These are phyloP conservation scores for Fusarium mangiferae DNA, from an alignment of 2,329 filamentous ascomycete species.

Conservation along the genomic window DNA sequence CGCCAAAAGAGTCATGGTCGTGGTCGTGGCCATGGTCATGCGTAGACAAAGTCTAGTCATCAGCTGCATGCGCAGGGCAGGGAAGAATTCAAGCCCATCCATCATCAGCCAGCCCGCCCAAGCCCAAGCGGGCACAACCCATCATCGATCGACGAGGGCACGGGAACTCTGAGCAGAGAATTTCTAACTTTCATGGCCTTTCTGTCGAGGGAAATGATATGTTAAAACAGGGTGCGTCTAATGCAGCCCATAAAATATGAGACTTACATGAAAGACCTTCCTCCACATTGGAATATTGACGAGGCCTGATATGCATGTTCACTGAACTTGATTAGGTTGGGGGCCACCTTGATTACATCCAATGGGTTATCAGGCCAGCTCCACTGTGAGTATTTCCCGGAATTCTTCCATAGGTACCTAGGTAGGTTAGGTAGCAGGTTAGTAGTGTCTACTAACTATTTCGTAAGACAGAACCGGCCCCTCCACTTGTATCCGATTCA, in stretches of 20 bases:
- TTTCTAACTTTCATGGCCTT: constrained; percentile 4
- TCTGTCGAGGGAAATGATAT: neutral
- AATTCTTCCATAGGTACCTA: neutral
- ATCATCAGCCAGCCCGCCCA: constrained; percentile 25
- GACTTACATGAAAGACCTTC: neutral
- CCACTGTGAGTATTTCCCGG: neutral
- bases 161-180: neutral
- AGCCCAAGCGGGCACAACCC: constrained; percentile 23
- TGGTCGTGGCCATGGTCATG: constrained; percentile 27
- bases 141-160: constrained; percentile 29
- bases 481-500: neutral
- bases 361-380: neutral
- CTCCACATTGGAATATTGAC: constrained; percentile 2
- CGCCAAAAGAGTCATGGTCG: constrained; percentile 18
- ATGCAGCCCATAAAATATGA: constrained; percentile 19
- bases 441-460: neutral
- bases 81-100: constrained; percentile 4
- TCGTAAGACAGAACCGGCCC: neutral
- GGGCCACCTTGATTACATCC: neutral
- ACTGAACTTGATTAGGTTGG: constrained; percentile 3
- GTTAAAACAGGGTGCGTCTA: constrained; percentile 14
- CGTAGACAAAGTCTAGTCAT: constrained; percentile 29
- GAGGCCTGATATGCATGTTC: neutral
- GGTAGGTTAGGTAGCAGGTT: neutral
- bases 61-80: constrained; percentile 25